Percentiles rank a stretch among this genome's conserved stretches.
Evolutionary conservation across 257 asterid genomes (phyloP).

Genomic region (Solanum chilense): DNA sequence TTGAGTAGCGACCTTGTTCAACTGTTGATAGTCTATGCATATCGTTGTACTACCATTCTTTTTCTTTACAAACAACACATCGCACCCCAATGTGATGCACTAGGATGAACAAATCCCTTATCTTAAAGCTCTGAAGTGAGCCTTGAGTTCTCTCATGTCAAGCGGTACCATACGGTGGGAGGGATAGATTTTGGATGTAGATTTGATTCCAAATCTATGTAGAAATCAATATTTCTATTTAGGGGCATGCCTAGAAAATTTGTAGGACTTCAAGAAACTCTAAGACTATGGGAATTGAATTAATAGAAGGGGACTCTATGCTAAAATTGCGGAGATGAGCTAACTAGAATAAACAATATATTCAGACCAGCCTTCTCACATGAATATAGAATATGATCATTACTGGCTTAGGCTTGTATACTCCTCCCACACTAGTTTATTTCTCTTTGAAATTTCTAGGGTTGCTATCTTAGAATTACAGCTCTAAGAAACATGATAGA

Average conservation of each 20-base stretch:
- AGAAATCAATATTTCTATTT: no score
- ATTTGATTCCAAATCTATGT: background rate
- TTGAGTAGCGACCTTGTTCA: background rate
- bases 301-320: background rate
- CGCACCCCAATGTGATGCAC: background rate
- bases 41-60: background rate
- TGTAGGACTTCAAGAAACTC: background rate
- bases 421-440: background rate
- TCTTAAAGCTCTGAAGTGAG: background rate
- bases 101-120: background rate
- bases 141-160: background rate
- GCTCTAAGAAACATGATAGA: background rate
- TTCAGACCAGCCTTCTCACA: background rate
- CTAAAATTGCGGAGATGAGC: background rate
- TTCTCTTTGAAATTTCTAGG: background rate
- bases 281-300: background rate
- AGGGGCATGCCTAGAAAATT: background rate
- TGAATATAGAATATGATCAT: background rate
- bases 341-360: background rate
- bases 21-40: background rate
- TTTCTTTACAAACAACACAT: background rate
- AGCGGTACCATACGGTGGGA: background rate
- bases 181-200: background rate
- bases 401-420: background rate
- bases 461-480: background rate